Evolutionary conservation across 805 yeast species (phyloP), one percentile per base, ranked within the genome.

Genomic region (Yamadazyma kitorensis): DNA sequence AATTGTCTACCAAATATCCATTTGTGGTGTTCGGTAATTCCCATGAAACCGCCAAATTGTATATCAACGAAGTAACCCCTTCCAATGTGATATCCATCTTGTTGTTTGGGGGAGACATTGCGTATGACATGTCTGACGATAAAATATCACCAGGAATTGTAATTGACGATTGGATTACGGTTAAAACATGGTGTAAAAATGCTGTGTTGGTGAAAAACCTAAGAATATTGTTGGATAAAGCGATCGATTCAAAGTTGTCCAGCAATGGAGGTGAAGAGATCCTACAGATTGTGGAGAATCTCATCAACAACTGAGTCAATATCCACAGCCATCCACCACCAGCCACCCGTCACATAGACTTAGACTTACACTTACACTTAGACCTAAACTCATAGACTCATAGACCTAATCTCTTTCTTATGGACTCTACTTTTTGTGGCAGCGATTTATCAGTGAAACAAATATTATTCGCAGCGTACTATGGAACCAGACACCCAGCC

Each of bases 151-250:
- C 96, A 0, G 97, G 97, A 15, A 75, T 93, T 22, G 78, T 87
- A 6, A 62, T 91, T 36, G 96, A 86, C 46, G 72, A 72, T n/a
- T 89, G 98, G 97, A 59, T 86, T 21, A 94, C 96, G 0, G 71
- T 91, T 9, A 70, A 86, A 41, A 86, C 96, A 1, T 91, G 97
- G 97, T 83, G 95, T 44, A 85, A 93, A 45, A 86, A 89, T 49
- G 98, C 89, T 1, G 95, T 91, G 2, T 61, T 91, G 29, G 72
- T 89, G 19, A 83, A 85, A 38, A 77, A 82, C 39, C 59, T 91
- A 36, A 65, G 95, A 47, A 51, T 59, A 8, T 54, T 86, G 29
- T 57, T 91, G 20, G 95, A 88, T 51, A 63, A 69, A 13, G 76
- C 84, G 0, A 74, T 91, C 36, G 82, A 75, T 27, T 70, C 68